phyloP scores from a whole-genome alignment of 257 asterid genomes.

The Solanum peruvianum region DNA sequence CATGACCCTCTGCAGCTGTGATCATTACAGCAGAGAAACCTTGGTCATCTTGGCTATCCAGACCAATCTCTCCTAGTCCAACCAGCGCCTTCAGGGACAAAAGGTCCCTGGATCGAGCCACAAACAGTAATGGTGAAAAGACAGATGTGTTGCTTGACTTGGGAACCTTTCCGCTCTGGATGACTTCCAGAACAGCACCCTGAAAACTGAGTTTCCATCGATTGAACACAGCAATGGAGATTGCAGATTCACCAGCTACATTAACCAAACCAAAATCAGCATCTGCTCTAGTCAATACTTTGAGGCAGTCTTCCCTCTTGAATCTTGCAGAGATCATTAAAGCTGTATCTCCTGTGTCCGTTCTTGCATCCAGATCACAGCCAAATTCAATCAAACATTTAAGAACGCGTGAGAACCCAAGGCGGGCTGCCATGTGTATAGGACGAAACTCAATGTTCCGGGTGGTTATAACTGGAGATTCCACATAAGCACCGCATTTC shows the following conservation, averaged over 20 bases:
- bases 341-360: slow-evolving; percentile 55
- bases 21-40: slow-evolving; percentile 79
- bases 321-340: slow-evolving; percentile 38
- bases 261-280: slow-evolving; percentile 62
- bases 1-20: slow-evolving; percentile 65
- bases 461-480: slow-evolving; percentile 40
- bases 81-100: slow-evolving; percentile 37
- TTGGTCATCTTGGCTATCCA: slow-evolving; percentile 49
- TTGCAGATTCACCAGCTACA: slow-evolving; percentile 35
- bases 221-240: slow-evolving; percentile 30
- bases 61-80: slow-evolving; percentile 21
- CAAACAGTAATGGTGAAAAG: slow-evolving; percentile 51
- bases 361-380: slow-evolving; percentile 45
- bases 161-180: slow-evolving; percentile 34
- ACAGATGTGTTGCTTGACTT: slow-evolving; percentile 33
- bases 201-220: slow-evolving; percentile 45
- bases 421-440: slow-evolving; percentile 64
- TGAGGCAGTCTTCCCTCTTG: slow-evolving; percentile 48
- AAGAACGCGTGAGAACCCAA: slow-evolving; percentile 38
- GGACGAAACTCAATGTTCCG: slow-evolving; percentile 37
- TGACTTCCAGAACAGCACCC: slow-evolving; percentile 36
- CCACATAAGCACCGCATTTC: slow-evolving; percentile 36
- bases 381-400: slow-evolving; percentile 42
- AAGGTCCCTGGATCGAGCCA: slow-evolving; percentile 59
- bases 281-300: slow-evolving; percentile 47